These are phyloP conservation scores for Rhodotorula sphaerocarpa DNA, from an alignment of 768 basidiomycete species.

Conservation along the genomic window DNA sequence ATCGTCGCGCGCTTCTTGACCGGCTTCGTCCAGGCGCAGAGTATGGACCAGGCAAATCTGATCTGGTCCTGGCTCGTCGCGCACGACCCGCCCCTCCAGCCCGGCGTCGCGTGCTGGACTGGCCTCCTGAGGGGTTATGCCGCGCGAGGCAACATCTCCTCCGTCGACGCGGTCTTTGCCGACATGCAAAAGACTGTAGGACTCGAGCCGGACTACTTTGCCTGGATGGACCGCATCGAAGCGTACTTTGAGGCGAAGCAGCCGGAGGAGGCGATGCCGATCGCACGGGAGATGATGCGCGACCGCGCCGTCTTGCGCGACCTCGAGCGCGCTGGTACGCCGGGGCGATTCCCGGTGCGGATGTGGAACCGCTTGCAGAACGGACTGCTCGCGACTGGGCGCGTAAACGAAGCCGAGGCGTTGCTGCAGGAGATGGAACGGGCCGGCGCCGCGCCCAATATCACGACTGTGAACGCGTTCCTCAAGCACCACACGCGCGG, in stretches of 20 bases:
- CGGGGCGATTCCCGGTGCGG: conserved; percentile 38
- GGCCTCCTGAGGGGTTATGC: conserved; percentile 60
- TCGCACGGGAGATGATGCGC: conserved; percentile 46
- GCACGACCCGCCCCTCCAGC: conserved; percentile 47
- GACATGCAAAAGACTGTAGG: conserved; percentile 53
- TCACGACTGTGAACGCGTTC: conserved; percentile 73
- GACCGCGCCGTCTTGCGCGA: conserved; percentile 54
- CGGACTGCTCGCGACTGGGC: conserved; percentile 52
- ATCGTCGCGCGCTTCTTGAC: conserved; percentile 61
- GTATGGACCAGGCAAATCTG: conserved; percentile 54
- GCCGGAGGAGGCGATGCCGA: conserved; percentile 25
- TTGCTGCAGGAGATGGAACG: conserved; percentile 47
- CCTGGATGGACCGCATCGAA: conserved; percentile 65
- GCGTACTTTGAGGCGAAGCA: conserved; percentile 47
- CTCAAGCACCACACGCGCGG: conserved; percentile 57
- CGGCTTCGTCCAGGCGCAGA: conserved; percentile 55
- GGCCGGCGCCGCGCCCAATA: conserved; percentile 58
- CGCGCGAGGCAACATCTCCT: conserved; percentile 49
- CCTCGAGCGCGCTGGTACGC: conserved; percentile 48
- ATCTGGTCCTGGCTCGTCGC: conserved; percentile 62
- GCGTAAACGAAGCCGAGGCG: conserved; percentile 43
- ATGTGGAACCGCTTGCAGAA: conserved; percentile 66
- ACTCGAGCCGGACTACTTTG: conserved; percentile 54
- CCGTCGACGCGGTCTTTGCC: conserved; percentile 58
- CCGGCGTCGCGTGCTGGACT: conserved; percentile 61